These are phyloP conservation scores for Pyrenophora seminiperda DNA, from an alignment of 2,329 filamentous ascomycete genomes.

Conservation along the genomic window DNA sequence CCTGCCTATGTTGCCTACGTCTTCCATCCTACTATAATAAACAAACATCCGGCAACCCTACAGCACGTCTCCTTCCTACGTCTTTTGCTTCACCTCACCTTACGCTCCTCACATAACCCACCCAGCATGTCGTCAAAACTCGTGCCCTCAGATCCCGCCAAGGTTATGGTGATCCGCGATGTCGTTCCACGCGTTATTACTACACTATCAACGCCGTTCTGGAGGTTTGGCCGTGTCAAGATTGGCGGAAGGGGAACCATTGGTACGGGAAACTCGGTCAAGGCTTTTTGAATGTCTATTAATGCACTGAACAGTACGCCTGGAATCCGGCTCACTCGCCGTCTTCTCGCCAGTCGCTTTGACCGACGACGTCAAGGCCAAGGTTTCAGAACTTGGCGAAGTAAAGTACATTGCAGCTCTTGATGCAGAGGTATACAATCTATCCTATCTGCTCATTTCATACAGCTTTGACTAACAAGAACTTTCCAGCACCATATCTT, in stretches of 20 bases:
- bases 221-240: conserved; percentile 77
- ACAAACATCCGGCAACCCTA: conserved; percentile 8
- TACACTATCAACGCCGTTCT: conserved; percentile 82
- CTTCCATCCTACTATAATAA: conserved; percentile 16
- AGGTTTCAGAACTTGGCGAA: conserved; percentile 62
- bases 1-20: conserved; percentile 36
- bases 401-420: conserved; percentile 85
- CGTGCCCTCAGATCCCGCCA: conserved; percentile 68
- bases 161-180: conserved; percentile 89
- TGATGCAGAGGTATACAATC: conserved; percentile 67
- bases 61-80: neutral
- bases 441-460: neutral
- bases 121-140: conserved; percentile 46
- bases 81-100: neutral
- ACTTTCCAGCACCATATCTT: conserved; percentile 82
- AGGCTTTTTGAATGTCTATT: conserved; percentile 7
- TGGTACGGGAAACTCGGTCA: conserved; percentile 57
- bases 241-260: conserved; percentile 87
- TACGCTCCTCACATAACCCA: conserved; percentile 1
- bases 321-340: conserved; percentile 77
- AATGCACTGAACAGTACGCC: conserved; percentile 63
- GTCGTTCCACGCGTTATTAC: conserved; percentile 74
- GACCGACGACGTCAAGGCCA: conserved; percentile 73
- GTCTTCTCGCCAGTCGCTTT: conserved; percentile 92
- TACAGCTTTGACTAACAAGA: neutral